These are phyloP conservation scores for Ascoidea asiatica DNA, from an alignment of 805 yeast genomes.

Conservation along the genomic window DNA sequence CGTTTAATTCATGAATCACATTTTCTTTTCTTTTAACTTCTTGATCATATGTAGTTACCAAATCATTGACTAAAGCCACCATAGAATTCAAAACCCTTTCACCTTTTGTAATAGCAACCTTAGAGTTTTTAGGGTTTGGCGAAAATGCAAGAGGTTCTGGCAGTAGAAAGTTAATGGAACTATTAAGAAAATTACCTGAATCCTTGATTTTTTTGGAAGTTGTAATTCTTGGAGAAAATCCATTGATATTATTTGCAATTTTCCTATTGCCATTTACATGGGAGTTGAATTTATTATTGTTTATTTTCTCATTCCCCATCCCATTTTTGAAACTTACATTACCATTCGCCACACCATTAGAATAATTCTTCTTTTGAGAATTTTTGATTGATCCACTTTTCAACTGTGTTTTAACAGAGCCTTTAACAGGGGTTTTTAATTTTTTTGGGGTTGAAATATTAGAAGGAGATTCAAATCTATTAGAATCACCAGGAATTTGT, in stretches of 20 bases:
- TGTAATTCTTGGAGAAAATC: not conserved
- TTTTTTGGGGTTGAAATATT: not conserved
- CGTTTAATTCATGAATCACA: slow-evolving; percentile 12
- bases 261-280: not conserved
- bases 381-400: no score
- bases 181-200: not conserved
- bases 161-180: not conserved
- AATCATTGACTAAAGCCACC: slow-evolving; percentile 30
- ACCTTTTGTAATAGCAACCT: slow-evolving; percentile 38
- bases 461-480: slow-evolving; percentile 8
- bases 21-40: slow-evolving; percentile 40
- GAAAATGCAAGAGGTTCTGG: not conserved
- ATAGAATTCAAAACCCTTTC: slow-evolving; percentile 39
- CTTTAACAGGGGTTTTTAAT: not conserved
- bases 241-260: not conserved
- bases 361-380: no score
- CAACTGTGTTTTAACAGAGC: not conserved
- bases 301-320: not conserved
- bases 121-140: slow-evolving; percentile 25
- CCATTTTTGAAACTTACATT: not conserved
- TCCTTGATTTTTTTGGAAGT: not conserved
- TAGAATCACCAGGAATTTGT: slow-evolving; percentile 4
- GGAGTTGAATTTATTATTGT: not conserved
- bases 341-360: not conserved
- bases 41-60: slow-evolving; percentile 37